Evolutionary conservation across 495 filamentous ascomycete species (phyloP).

Genomic region (Neurospora sp.): DNA sequence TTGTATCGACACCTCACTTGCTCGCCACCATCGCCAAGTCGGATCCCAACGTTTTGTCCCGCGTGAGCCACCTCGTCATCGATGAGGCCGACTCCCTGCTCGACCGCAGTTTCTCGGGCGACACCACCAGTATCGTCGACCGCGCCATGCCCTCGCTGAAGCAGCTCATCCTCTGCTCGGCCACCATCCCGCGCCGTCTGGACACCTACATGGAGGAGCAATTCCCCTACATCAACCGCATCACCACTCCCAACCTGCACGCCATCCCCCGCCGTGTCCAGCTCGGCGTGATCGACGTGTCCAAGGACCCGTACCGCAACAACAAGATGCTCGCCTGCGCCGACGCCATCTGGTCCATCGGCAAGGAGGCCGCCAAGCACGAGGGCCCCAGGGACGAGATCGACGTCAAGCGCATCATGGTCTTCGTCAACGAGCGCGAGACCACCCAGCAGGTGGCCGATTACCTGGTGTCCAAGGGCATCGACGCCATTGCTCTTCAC

Average conservation of each 20-base stretch:
- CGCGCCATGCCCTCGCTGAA: constrained; percentile 64
- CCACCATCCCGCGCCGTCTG: constrained; percentile 83
- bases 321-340: constrained; percentile 89
- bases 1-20: constrained; percentile 82
- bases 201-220: constrained; percentile 70
- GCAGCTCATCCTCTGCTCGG: constrained; percentile 91
- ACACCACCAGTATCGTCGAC: constrained; percentile 72
- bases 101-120: constrained; percentile 79
- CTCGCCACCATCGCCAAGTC: constrained; percentile 73
- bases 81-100: constrained; percentile 95
- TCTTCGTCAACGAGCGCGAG: constrained; percentile 97
- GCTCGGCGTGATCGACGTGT: constrained; percentile 83
- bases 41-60: constrained; percentile 80
- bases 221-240: constrained; percentile 71
- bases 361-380: constrained; percentile 56
- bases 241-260: constrained; percentile 91
- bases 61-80: constrained; percentile 75
- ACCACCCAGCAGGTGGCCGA: constrained; percentile 69
- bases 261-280: constrained; percentile 92
- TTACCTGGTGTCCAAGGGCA: constrained; percentile 73
- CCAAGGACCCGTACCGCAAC: constrained; percentile 78
- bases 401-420: constrained; percentile 78
- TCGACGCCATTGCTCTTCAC: constrained; percentile 74
- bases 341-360: constrained; percentile 87
- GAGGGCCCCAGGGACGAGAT: constrained; percentile 30